phyloP scores from a whole-genome alignment of 176 grass and related monocot species.

The Aegilops tauschii region DNA sequence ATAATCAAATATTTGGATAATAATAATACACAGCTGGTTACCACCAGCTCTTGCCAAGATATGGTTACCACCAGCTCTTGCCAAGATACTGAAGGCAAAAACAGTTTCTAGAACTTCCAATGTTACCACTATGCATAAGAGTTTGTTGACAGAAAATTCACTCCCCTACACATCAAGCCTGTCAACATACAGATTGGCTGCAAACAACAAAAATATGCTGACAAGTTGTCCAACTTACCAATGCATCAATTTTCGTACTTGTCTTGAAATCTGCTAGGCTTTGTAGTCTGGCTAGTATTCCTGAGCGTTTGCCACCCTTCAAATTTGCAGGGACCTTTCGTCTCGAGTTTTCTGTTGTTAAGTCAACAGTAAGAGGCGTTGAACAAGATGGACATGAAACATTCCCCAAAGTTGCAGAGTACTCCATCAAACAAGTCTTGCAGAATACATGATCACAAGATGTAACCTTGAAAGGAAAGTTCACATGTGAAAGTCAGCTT shows the following conservation, averaged over 20 bases:
- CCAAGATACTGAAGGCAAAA: background rate
- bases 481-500: slow-evolving; percentile 1
- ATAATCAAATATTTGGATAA: background rate
- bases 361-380: slow-evolving; percentile 72
- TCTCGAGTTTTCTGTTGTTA: slow-evolving; percentile 46
- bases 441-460: slow-evolving; percentile 91
- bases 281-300: slow-evolving; percentile 75
- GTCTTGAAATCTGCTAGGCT: slow-evolving; percentile 70
- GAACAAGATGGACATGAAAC: slow-evolving; percentile 82
- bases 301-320: slow-evolving; percentile 64
- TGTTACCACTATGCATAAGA: background rate
- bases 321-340: slow-evolving; percentile 35
- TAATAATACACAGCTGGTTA: background rate
- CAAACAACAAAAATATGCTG: background rate
- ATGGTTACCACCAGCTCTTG: background rate
- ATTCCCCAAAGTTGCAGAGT: slow-evolving; percentile 63
- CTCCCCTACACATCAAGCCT: slow-evolving; percentile 13
- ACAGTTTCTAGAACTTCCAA: background rate
- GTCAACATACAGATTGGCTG: background rate
- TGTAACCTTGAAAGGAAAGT: slow-evolving; percentile 58
- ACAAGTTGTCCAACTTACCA: slow-evolving; percentile 56
- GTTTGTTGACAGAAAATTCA: background rate
- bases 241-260: slow-evolving; percentile 94
- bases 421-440: slow-evolving; percentile 83
- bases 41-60: background rate